These are phyloP conservation scores for Chytriomyces sp. DNA, from an alignment of 192 early-diverging fungal genomes.

Conservation along the genomic window DNA sequence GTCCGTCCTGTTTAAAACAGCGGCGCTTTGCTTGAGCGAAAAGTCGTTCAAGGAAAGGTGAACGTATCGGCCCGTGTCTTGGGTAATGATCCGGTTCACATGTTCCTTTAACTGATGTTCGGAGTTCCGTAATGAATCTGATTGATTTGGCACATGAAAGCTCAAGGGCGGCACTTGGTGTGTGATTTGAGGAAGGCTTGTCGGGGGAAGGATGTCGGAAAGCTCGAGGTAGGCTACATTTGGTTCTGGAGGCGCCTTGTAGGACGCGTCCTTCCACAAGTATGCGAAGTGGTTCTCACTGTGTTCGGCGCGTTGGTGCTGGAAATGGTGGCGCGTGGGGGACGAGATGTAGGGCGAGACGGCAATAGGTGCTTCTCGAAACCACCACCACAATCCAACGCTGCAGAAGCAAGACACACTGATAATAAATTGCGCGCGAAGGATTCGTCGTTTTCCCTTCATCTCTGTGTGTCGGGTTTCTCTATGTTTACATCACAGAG, in stretches of 20 bases:
- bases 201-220: neutral
- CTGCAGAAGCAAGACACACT: too few relatives aligned
- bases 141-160: neutral
- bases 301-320: neutral
- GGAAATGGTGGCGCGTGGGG: neutral
- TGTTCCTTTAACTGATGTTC: neutral
- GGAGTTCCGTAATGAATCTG: neutral
- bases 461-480: too few relatives aligned
- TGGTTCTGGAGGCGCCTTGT: neutral
- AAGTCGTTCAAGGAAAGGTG: constrained; percentile 8
- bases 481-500: too few relatives aligned
- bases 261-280: neutral
- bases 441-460: too few relatives aligned
- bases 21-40: neutral
- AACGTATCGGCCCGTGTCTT: neutral
- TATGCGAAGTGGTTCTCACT: neutral
- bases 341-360: neutral
- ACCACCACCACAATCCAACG: too few relatives aligned
- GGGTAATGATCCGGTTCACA: neutral
- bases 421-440: too few relatives aligned
- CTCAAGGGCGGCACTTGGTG: neutral
- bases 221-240: neutral
- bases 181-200: neutral
- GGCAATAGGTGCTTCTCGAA: neutral
- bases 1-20: too few relatives aligned